Conservation (phyloP, 2,329 filamentous ascomycete genomes). For the Trichoderma afroharzianum region DNA sequence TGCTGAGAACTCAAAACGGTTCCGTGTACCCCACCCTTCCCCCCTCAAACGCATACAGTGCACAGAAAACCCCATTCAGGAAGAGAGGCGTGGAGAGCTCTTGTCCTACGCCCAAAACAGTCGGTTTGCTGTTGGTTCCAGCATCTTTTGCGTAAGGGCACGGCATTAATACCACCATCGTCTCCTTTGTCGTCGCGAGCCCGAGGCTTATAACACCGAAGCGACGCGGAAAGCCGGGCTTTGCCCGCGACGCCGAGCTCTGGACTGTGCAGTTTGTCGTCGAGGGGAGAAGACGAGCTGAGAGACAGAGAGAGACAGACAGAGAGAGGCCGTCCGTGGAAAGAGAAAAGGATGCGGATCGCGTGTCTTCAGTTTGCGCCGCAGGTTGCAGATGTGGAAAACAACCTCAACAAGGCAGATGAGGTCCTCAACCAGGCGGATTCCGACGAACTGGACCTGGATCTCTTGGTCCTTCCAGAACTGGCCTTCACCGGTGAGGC, state of each 20-base stretch:
- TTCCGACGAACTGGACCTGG: constrained; percentile 59
- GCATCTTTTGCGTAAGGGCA: background rate
- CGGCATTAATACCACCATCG: background rate
- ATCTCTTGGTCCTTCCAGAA: constrained; percentile 72
- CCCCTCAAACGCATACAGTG: background rate
- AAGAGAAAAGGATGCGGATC: constrained; percentile 55
- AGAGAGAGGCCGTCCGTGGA: background rate
- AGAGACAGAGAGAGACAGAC: background rate
- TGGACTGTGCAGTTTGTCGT: background rate
- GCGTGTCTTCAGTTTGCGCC: constrained; percentile 71
- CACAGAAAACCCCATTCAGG: constrained; percentile 5
- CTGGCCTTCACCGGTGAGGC: constrained; percentile 67
- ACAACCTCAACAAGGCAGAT: constrained; percentile 68
- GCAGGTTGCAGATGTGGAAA: constrained; percentile 63
- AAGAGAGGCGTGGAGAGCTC: background rate
- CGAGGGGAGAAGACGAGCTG: background rate
- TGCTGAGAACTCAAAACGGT: background rate
- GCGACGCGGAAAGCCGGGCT: background rate
- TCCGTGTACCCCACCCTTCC: constrained; percentile 10
- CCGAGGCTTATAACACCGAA: background rate
- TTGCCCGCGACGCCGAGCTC: background rate
- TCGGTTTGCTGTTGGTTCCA: background rate
- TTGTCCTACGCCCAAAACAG: constrained; percentile 6
- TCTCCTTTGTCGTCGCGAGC: background rate
- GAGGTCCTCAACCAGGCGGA: constrained; percentile 53